Base-by-base conservation (phyloP, 1,284 basidiomycete species). In the Cryptococcus neoformans region DNA sequence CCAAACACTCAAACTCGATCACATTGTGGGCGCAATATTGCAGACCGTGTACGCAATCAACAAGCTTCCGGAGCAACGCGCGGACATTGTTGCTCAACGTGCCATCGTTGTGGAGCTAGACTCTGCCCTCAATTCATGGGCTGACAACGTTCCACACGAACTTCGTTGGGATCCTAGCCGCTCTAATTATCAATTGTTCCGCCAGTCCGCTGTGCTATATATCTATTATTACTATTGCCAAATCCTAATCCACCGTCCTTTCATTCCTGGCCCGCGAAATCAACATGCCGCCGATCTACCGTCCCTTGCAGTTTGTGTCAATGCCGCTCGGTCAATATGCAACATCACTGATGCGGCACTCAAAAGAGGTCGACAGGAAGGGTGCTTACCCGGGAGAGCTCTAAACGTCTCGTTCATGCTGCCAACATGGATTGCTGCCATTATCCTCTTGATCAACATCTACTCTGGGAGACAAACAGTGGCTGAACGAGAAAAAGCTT, bases 291-390 rank as follows among this genome's bases (percentile, higher is more conserved):
- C 71, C 49, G 73, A 72, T 11, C 72, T 79, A 51, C 87, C 90
- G 0, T 89, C 88, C 0, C 80, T 91, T 12, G 87, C 89, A 0
- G 90, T 92, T 50, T 92, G 90, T 71, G 87, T 86, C 14, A 91
- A 89, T 60, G 90, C 90, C 1, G 88, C 90, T 0, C 80, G 89
- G n/a, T 86, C 86, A 2, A 88, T 86, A 58, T 84, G 83, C 44
- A 88, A 88, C 67, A 82, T 92, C 37, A 78, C 87, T 21, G 85
- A 90, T 62, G 67, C 70, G 2, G 64, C 72, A 6, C 59, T 74
- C 21, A 21, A 66, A n/a, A 62, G 76, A 16, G 67, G 71, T 6
- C 59, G 70, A 40, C 62, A 63, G 41, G 49, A 49, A 6, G 69
- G 72, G 49, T 57, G 59, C 9, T 76, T 81, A 9, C 21, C 21